A percentile compares a stretch with the other conserved stretches of the same genome.
phyloP scores from a whole-genome alignment of 352 stramenopile species.

The Lagenidium giganteum region DNA sequence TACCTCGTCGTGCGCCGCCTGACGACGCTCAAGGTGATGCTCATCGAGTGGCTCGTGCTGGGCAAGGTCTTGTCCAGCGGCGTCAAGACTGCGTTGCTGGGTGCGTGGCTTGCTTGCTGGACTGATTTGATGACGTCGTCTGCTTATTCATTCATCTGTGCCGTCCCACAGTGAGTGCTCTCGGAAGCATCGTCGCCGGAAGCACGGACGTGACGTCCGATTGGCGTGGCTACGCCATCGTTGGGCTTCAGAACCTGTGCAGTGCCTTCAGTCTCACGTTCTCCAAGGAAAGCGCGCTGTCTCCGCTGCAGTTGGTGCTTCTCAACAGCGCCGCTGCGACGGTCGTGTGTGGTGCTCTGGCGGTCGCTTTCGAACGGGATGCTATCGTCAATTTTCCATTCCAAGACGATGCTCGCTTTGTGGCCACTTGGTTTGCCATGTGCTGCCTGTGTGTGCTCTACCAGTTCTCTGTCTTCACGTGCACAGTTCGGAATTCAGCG shows the following conservation, averaged over 20 bases:
- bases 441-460: constrained; percentile 50
- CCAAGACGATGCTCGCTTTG: constrained; percentile 21
- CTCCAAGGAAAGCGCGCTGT: constrained; percentile 42
- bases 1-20: constrained; percentile 45
- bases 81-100: constrained; percentile 35
- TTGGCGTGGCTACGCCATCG: constrained; percentile 28
- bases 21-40: constrained; percentile 51
- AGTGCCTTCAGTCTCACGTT: constrained; percentile 39
- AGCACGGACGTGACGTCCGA: constrained; percentile 32
- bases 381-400: constrained; percentile 22
- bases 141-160: too few relatives aligned
- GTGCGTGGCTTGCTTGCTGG: constrained; percentile 12
- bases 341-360: constrained; percentile 27
- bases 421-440: constrained; percentile 25
- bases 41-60: constrained; percentile 55
- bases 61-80: constrained; percentile 36
- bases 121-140: too few relatives aligned
- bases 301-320: constrained; percentile 30
- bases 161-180: constrained; percentile 41
- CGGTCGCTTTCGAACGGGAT: constrained; percentile 26
- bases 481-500: constrained; percentile 41
- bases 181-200: constrained; percentile 38
- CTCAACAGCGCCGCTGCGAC: constrained; percentile 28
- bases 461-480: constrained; percentile 48
- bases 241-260: constrained; percentile 44